Evolutionary conservation across 2,329 filamentous ascomycete species (phyloP).

Genomic region (Fusarium foetens): DNA sequence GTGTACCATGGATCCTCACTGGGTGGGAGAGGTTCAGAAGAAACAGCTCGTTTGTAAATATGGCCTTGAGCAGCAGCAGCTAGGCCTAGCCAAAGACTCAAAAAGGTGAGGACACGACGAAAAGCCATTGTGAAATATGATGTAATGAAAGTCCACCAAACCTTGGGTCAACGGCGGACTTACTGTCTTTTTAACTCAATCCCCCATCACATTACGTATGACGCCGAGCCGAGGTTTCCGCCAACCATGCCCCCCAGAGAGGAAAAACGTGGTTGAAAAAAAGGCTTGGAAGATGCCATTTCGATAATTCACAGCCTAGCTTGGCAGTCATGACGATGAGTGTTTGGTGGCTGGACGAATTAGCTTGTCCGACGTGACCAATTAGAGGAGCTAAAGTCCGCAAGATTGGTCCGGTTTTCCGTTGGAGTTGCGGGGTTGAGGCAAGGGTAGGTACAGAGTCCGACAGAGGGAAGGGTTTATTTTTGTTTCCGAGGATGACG

Average conservation of each 20-base stretch:
- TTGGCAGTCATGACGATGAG: background rate
- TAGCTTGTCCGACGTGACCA: background rate
- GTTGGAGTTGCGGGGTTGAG: background rate
- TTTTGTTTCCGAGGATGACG: background rate
- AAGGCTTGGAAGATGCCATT: background rate
- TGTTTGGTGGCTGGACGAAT: background rate
- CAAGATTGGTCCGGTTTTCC: background rate
- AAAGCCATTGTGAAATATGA: conserved; percentile 21
- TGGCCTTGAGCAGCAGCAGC: background rate
- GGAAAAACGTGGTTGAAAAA: background rate
- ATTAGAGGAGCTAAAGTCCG: background rate
- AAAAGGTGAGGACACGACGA: conserved; percentile 15
- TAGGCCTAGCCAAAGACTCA: conserved; percentile 34
- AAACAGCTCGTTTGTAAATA: conserved; percentile 3
- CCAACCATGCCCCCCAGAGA: background rate
- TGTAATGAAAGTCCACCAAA: background rate
- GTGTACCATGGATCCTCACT: conserved; percentile 43
- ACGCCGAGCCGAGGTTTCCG: conserved; percentile 6
- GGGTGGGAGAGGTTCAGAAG: conserved; percentile 23
- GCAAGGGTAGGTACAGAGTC: background rate
- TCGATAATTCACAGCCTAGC: background rate
- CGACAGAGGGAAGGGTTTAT: background rate
- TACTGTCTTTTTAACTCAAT: background rate
- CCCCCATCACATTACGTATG: background rate
- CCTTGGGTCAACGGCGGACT: background rate